Percentiles rank a stretch among this genome's conserved stretches.
Conservation (phyloP, 352 stramenopile species). For the Albugo laibachii region DNA sequence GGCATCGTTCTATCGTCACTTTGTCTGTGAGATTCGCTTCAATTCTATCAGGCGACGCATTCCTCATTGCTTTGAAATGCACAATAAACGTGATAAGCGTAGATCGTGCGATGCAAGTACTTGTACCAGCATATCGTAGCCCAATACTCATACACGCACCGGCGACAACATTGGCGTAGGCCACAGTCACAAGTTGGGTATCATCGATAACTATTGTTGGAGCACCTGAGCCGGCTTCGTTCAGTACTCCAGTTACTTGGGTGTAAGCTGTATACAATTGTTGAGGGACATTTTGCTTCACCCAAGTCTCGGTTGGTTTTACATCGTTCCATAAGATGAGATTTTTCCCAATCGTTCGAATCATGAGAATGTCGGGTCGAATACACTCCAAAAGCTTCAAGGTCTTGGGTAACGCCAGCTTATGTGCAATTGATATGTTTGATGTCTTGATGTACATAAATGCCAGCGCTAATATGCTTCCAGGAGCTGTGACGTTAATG, state of each 20-base stretch:
- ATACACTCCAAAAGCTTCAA: constrained; percentile 91
- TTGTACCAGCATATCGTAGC: constrained; percentile 87
- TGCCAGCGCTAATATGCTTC: constrained; percentile 83
- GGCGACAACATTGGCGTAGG: constrained; percentile 87
- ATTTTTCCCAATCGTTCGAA: constrained; percentile 86
- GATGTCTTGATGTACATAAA: constrained; percentile 94
- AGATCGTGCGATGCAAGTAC: constrained; percentile 21
- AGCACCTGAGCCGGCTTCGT: constrained; percentile 1
- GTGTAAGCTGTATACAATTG: constrained; percentile 34
- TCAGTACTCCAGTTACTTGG: constrained; percentile 3
- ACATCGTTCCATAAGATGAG: constrained; percentile 92
- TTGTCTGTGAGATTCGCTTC: constrained; percentile 46
- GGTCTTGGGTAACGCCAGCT: constrained; percentile 85
- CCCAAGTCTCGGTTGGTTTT: constrained; percentile 76
- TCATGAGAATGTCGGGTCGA: constrained; percentile 88
- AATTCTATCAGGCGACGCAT: constrained; percentile 28
- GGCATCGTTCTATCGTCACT: constrained; percentile 85
- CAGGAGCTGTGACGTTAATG: constrained; percentile 87
- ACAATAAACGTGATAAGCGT: constrained; percentile 45
- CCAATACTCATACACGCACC: constrained; percentile 91
- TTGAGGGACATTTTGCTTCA: constrained; percentile 38
- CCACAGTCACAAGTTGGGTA: constrained; percentile 81
- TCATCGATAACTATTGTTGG: constrained; percentile 18
- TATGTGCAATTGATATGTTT: constrained; percentile 65
- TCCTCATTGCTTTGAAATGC: constrained; percentile 55